A percentile compares a stretch with the other conserved stretches of the same genome.
Conservation (phyloP, 805 yeast species). For the Yarrowia keelungensis region DNA sequence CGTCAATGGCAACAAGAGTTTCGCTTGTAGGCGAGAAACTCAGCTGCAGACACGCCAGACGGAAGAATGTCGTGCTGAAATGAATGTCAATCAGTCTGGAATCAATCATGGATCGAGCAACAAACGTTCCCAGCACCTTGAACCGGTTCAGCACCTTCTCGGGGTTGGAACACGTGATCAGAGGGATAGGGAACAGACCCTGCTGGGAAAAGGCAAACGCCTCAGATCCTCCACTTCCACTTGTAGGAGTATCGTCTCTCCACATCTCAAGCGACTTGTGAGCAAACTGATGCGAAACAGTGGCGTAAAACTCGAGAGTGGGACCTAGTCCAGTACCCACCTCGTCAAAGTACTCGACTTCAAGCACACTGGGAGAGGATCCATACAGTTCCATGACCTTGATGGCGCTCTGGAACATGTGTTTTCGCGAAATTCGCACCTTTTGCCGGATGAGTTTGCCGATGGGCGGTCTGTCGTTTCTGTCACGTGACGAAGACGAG, state of each 20-base stretch:
- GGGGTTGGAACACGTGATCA: slow-evolving; percentile 45
- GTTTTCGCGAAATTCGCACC: slow-evolving; percentile 73
- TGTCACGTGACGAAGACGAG: slow-evolving; percentile 39
- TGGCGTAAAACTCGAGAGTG: slow-evolving; percentile 88
- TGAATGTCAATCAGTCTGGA: slow-evolving; percentile 85
- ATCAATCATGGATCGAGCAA: slow-evolving; percentile 87
- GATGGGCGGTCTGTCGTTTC: slow-evolving; percentile 48
- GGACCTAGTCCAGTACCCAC: slow-evolving; percentile 98
- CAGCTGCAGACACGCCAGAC: slow-evolving; percentile 50
- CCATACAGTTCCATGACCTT: slow-evolving; percentile 81
- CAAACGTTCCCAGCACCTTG: slow-evolving; percentile 75
- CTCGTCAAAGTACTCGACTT: slow-evolving; percentile 86
- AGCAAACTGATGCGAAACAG: slow-evolving; percentile 77
- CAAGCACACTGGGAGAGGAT: slow-evolving; percentile 78
- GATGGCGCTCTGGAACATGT: slow-evolving; percentile 75
- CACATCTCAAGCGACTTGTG: slow-evolving; percentile 67
- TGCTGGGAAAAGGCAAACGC: slow-evolving; percentile 53
- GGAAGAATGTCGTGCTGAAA: slow-evolving; percentile 75
- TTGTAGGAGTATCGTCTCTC: slow-evolving; percentile 55
- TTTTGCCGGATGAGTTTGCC: slow-evolving; percentile 84
- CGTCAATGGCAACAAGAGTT: slow-evolving; percentile 61
- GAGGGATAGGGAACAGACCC: slow-evolving; percentile 81
- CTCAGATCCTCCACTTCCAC: slow-evolving; percentile 42
- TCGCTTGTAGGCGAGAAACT: slow-evolving; percentile 48
- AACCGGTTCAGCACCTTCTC: slow-evolving; percentile 59